phyloP scores from a whole-genome alignment of 257 asterid genomes.

The Jasminum sambac region DNA sequence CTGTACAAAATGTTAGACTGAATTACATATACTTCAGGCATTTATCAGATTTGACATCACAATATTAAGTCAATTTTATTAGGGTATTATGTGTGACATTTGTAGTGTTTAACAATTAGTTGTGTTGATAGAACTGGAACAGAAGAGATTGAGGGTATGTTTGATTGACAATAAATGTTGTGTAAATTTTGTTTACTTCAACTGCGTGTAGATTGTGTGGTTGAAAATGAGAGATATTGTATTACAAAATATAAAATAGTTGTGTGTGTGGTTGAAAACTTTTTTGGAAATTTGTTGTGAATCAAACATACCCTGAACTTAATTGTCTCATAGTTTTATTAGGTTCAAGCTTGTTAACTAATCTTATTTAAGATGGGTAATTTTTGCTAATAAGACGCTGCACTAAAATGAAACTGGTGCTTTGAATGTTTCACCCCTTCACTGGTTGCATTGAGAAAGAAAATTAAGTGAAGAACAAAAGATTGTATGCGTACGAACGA shows the following conservation, averaged over 20 bases:
- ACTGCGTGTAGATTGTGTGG: too few species aligned
- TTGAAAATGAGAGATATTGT: too few species aligned
- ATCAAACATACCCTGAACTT: too few species aligned
- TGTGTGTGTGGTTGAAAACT: too few species aligned
- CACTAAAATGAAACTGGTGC: background rate
- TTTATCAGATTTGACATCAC: background rate
- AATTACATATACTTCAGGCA: background rate
- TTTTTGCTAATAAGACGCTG: background rate
- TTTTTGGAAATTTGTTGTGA: too few species aligned
- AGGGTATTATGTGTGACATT: background rate
- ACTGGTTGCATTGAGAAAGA: background rate
- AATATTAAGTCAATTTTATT: background rate
- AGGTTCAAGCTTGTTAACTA: background rate
- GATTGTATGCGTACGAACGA: background rate
- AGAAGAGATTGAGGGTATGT: too few species aligned
- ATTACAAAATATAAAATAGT: too few species aligned
- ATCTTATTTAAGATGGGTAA: background rate
- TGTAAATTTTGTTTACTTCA: too few species aligned
- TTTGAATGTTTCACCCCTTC: background rate
- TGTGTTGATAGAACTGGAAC: background rate
- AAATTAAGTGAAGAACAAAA: background rate
- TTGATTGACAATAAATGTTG: too few species aligned
- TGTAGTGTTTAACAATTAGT: background rate
- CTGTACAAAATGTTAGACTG: background rate
- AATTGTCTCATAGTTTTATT: background rate